These are phyloP conservation scores for Zalaria obscura DNA, from an alignment of 2,329 filamentous ascomycete genomes.

Conservation along the genomic window DNA sequence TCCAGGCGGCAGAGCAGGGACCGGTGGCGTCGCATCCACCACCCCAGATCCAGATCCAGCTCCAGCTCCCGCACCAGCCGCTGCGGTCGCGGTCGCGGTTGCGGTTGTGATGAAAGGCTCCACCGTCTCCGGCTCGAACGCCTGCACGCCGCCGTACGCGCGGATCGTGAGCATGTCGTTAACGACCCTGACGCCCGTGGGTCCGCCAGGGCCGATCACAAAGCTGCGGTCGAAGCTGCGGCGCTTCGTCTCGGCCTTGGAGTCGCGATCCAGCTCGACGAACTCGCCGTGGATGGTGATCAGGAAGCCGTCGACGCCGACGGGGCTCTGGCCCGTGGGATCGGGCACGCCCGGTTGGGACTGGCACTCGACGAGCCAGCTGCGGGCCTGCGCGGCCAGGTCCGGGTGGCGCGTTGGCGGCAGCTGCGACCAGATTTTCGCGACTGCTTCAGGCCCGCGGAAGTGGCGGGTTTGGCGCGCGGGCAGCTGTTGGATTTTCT, in stretches of 20 bases:
- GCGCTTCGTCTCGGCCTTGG: slow-evolving; percentile 37
- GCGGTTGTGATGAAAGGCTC: slow-evolving; percentile 19
- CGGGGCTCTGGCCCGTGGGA: slow-evolving; percentile 44
- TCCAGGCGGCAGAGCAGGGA: slow-evolving; percentile 12
- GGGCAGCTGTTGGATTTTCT: slow-evolving; percentile 48
- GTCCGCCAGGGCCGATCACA: slow-evolving; percentile 59
- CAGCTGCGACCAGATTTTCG: slow-evolving; percentile 53
- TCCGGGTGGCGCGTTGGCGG: slow-evolving; percentile 64
- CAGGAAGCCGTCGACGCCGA: slow-evolving; percentile 63
- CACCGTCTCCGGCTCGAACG: slow-evolving; percentile 30
- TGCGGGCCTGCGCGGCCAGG: slow-evolving; percentile 49
- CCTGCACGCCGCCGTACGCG: slow-evolving; percentile 45
- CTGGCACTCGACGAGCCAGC: slow-evolving; percentile 76
- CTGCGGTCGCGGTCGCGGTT: slow-evolving; percentile 15
- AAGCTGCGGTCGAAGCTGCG: slow-evolving; percentile 76
- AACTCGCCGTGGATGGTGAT: slow-evolving; percentile 75
- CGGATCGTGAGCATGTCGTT: slow-evolving; percentile 67
- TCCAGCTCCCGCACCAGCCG: slow-evolving; percentile 3
- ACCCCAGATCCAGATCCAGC: slow-evolving; percentile 3
- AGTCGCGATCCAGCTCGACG: slow-evolving; percentile 51
- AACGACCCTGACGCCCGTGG: slow-evolving; percentile 56
- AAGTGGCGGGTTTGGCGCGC: slow-evolving; percentile 52
- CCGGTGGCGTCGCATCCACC: background rate
- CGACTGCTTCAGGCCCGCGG: slow-evolving; percentile 50
- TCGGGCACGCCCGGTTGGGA: slow-evolving; percentile 58